A percentile compares a stretch with the other conserved stretches of the same genome.
Conservation (phyloP, 2,329 filamentous ascomycete species). For the Claviceps lovelessii region DNA sequence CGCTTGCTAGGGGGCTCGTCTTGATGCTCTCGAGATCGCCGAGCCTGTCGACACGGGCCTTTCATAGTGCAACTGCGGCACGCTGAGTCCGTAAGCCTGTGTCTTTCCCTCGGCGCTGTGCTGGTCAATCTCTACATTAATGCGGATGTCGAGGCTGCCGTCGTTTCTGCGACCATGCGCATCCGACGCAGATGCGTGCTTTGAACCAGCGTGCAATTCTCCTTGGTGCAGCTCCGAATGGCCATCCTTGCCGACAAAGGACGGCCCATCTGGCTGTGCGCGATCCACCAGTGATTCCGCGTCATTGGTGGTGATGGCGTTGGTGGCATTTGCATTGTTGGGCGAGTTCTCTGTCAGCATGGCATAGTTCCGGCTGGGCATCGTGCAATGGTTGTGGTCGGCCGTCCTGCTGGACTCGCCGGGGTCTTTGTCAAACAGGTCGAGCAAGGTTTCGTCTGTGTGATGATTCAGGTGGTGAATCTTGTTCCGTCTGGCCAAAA, state of each 20-base stretch:
- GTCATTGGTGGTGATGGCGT: slow-evolving; percentile 7
- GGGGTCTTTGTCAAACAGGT: slow-evolving; percentile 83
- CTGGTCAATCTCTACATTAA: slow-evolving; percentile 80
- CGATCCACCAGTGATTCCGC: slow-evolving; percentile 12
- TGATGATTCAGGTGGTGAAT: slow-evolving; percentile 52
- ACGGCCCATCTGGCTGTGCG: slow-evolving; percentile 8
- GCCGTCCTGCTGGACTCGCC: slow-evolving; percentile 62
- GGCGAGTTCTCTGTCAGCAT: slow-evolving; percentile 79
- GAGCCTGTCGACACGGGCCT: not conserved
- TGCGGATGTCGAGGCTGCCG: slow-evolving; percentile 60
- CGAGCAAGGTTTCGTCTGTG: slow-evolving; percentile 85
- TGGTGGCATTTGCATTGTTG: slow-evolving; percentile 21
- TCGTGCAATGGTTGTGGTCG: slow-evolving; percentile 68
- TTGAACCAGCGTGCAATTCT: slow-evolving; percentile 64
- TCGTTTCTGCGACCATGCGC: slow-evolving; percentile 41
- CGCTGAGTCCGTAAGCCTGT: slow-evolving; percentile 66
- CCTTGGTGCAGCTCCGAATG: slow-evolving; percentile 61
- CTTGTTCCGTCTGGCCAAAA: slow-evolving; percentile 81
- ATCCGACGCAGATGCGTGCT: slow-evolving; percentile 54
- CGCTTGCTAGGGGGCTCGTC: not conserved
- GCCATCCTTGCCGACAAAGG: slow-evolving; percentile 41
- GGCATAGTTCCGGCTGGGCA: slow-evolving; percentile 87
- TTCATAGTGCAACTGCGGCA: slow-evolving; percentile 51
- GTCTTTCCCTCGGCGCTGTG: slow-evolving; percentile 69
- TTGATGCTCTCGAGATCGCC: slow-evolving; percentile 4